These are phyloP conservation scores for Podospora conica DNA, from an alignment of 495 filamentous ascomycete species.

Conservation along the genomic window DNA sequence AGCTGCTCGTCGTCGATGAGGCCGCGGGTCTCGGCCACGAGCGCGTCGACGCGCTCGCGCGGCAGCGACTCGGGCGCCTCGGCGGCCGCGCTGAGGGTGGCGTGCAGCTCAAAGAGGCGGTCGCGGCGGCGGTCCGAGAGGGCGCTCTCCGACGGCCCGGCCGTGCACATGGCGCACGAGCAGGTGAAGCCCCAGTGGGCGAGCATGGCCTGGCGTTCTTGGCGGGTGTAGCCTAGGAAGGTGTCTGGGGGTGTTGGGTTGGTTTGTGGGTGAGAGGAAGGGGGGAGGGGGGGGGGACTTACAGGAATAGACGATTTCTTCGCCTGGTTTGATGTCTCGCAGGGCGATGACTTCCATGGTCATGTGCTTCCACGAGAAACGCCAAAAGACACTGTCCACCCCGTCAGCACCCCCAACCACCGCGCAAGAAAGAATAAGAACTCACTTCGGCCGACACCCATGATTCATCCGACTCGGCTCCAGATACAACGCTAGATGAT, in stretches of 20 bases:
- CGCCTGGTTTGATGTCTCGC: constrained; percentile 26
- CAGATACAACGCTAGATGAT: constrained; percentile 26
- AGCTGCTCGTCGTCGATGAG: constrained; percentile 28
- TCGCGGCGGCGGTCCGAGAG: constrained; percentile 23
- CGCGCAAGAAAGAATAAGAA: neutral
- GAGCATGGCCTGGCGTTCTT: constrained; percentile 23
- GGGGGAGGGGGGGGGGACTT: constrained; percentile 3
- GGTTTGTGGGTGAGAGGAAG: too few relatives aligned
- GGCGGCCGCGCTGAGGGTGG: constrained; percentile 2
- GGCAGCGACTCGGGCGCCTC: constrained; percentile 10
- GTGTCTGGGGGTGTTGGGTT: too few relatives aligned
- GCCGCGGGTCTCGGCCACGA: constrained; percentile 21
- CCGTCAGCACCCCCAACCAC: neutral
- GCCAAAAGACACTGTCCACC: constrained; percentile 20
- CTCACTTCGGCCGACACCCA: constrained; percentile 32
- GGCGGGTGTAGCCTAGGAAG: constrained; percentile 26
- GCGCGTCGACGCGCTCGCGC: constrained; percentile 7
- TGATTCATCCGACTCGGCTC: constrained; percentile 29
- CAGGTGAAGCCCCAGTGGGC: constrained; percentile 30
- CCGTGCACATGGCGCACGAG: constrained; percentile 27
- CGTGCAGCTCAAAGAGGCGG: constrained; percentile 26
- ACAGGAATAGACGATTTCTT: constrained; percentile 35
- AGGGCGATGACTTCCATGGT: constrained; percentile 30
- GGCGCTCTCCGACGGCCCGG: constrained; percentile 11
- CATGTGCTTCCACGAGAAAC: constrained; percentile 22